These are phyloP conservation scores for Trichosporon sp. DNA, from an alignment of 1,284 basidiomycete species.

Conservation along the genomic window DNA sequence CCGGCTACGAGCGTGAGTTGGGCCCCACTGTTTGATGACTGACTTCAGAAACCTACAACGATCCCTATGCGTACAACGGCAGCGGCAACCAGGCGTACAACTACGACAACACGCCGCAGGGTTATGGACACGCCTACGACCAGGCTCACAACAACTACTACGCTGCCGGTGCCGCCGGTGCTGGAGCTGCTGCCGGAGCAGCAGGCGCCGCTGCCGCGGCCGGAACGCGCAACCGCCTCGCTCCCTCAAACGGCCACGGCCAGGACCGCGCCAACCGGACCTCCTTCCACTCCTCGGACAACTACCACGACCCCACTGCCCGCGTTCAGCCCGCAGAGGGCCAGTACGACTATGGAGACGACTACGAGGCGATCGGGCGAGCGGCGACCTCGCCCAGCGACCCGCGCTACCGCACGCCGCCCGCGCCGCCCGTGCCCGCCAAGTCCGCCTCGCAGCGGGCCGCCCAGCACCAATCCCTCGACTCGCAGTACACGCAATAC, in stretches of 20 bases:
- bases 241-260: not conserved
- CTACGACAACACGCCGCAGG: conserved; percentile 15
- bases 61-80: conserved; percentile 30
- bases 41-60: conserved; percentile 21
- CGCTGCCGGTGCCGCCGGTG: conserved; percentile 6
- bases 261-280: not conserved
- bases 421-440: not conserved
- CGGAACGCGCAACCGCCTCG: not conserved
- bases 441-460: not conserved
- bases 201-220: not conserved
- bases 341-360: conserved; percentile 38
- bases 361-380: conserved; percentile 45
- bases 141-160: conserved; percentile 22
- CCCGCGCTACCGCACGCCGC: conserved; percentile 34
- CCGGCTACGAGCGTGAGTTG: conserved; percentile 28
- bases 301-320: conserved; percentile 26
- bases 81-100: conserved; percentile 28
- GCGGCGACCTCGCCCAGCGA: conserved; percentile 38
- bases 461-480: not conserved
- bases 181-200: not conserved
- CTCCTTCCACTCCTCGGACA: not conserved
- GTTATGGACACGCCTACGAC: conserved; percentile 10
- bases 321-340: conserved; percentile 19
- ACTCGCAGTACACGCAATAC: conserved; percentile 19
- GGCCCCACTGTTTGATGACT: conserved; percentile 1